Conservation (phyloP, 2,329 filamentous ascomycete genomes). For the Phyllosticta citrichinensis region DNA sequence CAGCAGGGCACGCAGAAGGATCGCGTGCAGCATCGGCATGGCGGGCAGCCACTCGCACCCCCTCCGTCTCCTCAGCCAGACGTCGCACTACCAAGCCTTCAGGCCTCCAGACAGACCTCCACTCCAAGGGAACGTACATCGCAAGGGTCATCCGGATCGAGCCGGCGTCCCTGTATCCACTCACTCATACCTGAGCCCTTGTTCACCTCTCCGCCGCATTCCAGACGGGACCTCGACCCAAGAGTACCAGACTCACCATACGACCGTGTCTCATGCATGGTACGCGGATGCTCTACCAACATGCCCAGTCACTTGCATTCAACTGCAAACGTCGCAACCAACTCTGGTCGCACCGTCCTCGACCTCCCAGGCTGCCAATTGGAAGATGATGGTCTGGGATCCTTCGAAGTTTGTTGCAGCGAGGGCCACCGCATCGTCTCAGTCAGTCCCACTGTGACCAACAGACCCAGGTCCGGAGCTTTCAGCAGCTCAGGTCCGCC, state of each 20-base stretch:
- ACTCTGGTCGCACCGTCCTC: not conserved
- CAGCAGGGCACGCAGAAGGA: slow-evolving; percentile 4
- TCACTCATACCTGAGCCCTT: slow-evolving; percentile 6
- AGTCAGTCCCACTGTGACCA: not conserved
- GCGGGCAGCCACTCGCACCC: slow-evolving; percentile 1
- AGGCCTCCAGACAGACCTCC: slow-evolving; percentile 6
- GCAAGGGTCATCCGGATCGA: not conserved
- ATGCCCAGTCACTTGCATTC: not conserved
- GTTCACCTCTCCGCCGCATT: slow-evolving; percentile 8
- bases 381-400: not conserved
- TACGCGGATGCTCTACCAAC: not conserved
- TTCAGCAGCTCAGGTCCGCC: not conserved
- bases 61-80: slow-evolving; percentile 1
- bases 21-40: slow-evolving; percentile 1
- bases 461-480: not conserved
- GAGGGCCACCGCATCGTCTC: not conserved
- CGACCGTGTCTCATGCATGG: slow-evolving; percentile 1
- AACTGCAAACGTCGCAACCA: not conserved
- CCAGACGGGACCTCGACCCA: slow-evolving; percentile 4
- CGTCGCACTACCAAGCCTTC: slow-evolving; percentile 3
- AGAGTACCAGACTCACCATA: slow-evolving; percentile 7
- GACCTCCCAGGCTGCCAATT: not conserved
- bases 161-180: not conserved
- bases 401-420: not conserved
- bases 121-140: not conserved